Evolutionary conservation across 768 basidiomycete species (phyloP), one percentile per base, ranked within the genome.

Genomic region (Leccinum truebloodii): DNA sequence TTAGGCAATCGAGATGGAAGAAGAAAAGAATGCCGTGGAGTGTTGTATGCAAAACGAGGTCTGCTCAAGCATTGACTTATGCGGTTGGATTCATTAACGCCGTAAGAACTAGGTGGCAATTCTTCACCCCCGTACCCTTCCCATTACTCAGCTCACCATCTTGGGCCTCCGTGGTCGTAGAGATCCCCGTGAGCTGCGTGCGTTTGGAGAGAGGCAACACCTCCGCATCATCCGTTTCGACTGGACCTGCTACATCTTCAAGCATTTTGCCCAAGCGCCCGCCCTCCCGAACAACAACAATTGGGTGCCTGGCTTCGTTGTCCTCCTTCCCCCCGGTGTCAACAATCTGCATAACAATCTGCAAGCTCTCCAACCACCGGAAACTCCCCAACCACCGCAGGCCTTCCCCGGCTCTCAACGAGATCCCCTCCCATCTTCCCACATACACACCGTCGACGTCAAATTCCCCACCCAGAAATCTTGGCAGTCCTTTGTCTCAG

Each of bases 151-250:
- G 20, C 76, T 83, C 30, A 76, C 75, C 18, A 67, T 83, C 54
- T 50, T 75, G 55, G 75, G 75, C 57, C 62, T 78, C 13, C 76
- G 75, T 54, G 74, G 74, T 35, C 63, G 65, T 34, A 58, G 65
- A 53, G 71, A 68, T 14, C 57, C 60, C 8, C 66, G 67, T 5
- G 70, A 68, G 28, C 58, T 73, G 2, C 71, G 71, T 10, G 71
- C 70, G 4, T 76, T 81, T 39, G 77, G 73, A 22, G 72, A 74
- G 34, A 79, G 73, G 1, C 65, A 69, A 12, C 69, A 72, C 3
- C 72, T 83, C 20, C 75, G 72, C 16, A 69, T 72, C 20, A 68
- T 83, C n/a, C 76, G 75, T 52, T 72, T 82, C 52, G 81, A 82
- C 65, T 78, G 74, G 68, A 77, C 74, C 1, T 77, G 76, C 20